A percentile compares a stretch with the other conserved stretches of the same genome.
Evolutionary conservation across 1,139 yeast genomes (phyloP).

Genomic region (Suhomyces atakaporum): DNA sequence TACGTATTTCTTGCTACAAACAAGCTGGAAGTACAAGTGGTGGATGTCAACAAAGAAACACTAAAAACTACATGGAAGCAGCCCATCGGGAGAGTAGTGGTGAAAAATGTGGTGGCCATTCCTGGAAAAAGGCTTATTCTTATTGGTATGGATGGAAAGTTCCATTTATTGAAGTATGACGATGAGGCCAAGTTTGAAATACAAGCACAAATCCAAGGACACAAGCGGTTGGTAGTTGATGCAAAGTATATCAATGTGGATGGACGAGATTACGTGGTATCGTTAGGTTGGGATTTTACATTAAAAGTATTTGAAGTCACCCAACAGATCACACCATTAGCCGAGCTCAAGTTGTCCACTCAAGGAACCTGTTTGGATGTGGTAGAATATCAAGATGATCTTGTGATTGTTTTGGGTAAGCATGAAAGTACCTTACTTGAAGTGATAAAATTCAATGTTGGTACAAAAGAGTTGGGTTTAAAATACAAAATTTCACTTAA

Average conservation of each 20-base stretch:
- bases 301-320: constrained; percentile 43
- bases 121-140: constrained; percentile 22
- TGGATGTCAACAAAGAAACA: constrained; percentile 17
- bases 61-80: constrained; percentile 15
- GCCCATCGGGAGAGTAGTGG: constrained; percentile 31
- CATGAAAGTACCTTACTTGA: constrained; percentile 61
- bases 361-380: constrained; percentile 45
- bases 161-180: constrained; percentile 21
- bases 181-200: constrained; percentile 1
- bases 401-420: constrained; percentile 56
- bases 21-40: constrained; percentile 23
- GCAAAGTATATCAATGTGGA: constrained; percentile 23
- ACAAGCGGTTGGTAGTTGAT: constrained; percentile 37
- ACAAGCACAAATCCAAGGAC: constrained; percentile 23
- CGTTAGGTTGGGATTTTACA: constrained; percentile 64
- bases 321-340: constrained; percentile 22
- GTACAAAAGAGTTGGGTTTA: constrained; percentile 19
- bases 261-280: constrained; percentile 41
- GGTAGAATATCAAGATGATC: constrained; percentile 23
- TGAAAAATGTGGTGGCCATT: constrained; percentile 32
- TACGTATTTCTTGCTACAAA: constrained; percentile 29
- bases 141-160: constrained; percentile 45
- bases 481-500: constrained; percentile 60
- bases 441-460: constrained; percentile 30
- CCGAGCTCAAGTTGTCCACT: constrained; percentile 47